phyloP scores from a whole-genome alignment of 2,329 filamentous ascomycete species.

The Sclerotinia sclerotiorum region DNA sequence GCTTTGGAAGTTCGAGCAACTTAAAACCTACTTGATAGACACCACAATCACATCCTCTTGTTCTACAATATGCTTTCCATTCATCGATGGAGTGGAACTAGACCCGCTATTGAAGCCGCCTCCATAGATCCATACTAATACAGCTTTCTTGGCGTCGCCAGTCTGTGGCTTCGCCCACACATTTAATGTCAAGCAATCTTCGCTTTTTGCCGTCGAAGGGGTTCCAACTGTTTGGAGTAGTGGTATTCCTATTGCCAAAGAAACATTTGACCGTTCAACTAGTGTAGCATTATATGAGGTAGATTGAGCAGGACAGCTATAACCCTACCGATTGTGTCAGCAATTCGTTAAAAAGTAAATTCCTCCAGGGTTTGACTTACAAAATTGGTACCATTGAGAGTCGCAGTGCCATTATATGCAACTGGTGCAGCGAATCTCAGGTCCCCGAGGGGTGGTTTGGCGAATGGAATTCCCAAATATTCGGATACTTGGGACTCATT shows the following conservation, averaged over 20 bases:
- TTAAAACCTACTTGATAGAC: slow-evolving; percentile 47
- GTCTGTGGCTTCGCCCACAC: slow-evolving; percentile 42
- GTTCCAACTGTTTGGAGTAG: not conserved
- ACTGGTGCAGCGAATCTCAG: slow-evolving; percentile 41
- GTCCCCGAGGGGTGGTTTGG: slow-evolving; percentile 43
- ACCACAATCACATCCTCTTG: slow-evolving; percentile 48
- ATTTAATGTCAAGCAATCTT: slow-evolving; percentile 45
- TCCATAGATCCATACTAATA: slow-evolving; percentile 47
- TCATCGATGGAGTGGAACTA: slow-evolving; percentile 43
- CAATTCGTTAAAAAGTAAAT: slow-evolving; percentile 23
- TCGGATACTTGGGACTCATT: slow-evolving; percentile 34
- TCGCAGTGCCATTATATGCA: slow-evolving; percentile 27
- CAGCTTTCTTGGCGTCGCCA: slow-evolving; percentile 41
- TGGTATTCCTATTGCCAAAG: not conserved
- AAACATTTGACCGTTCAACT: slow-evolving; percentile 7
- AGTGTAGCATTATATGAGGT: slow-evolving; percentile 10
- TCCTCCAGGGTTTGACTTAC: slow-evolving; percentile 31
- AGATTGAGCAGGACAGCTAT: not conserved
- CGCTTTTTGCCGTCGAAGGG: slow-evolving; percentile 28
- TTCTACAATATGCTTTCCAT: slow-evolving; percentile 45
- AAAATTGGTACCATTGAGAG: slow-evolving; percentile 33
- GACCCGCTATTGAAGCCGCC: slow-evolving; percentile 44
- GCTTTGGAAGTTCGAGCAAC: slow-evolving; percentile 27
- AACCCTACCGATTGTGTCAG: slow-evolving; percentile 28
- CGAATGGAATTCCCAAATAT: slow-evolving; percentile 47